These are phyloP conservation scores for Alternaria ethzedia DNA, from an alignment of 2,329 filamentous ascomycete species.

Conservation along the genomic window DNA sequence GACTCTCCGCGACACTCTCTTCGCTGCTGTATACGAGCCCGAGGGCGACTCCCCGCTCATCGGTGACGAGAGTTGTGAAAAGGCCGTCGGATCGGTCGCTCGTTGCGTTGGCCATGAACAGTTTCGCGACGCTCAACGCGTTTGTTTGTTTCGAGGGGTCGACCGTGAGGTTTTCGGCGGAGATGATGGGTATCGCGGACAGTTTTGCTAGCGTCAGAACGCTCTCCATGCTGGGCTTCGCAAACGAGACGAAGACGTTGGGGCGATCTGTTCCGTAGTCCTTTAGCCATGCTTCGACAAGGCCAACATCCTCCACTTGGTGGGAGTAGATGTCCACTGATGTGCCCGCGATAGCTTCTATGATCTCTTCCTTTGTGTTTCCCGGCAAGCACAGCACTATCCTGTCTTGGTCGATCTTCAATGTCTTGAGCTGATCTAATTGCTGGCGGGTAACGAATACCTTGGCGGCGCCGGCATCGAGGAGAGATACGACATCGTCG, in stretches of 20 bases:
- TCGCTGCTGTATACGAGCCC: slow-evolving; percentile 94
- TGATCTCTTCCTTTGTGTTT: slow-evolving; percentile 51
- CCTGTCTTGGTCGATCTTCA: slow-evolving; percentile 61
- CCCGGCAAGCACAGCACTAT: slow-evolving; percentile 62
- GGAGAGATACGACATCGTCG: slow-evolving; percentile 78
- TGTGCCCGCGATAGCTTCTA: slow-evolving; percentile 50
- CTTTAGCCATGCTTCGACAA: slow-evolving; percentile 55
- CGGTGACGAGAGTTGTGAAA: slow-evolving; percentile 87
- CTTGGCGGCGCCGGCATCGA: slow-evolving; percentile 84
- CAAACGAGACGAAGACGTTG: slow-evolving; percentile 59
- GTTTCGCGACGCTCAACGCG: slow-evolving; percentile 69
- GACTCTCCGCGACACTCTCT: slow-evolving; percentile 85
- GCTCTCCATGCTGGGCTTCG: slow-evolving; percentile 48
- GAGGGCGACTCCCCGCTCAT: slow-evolving; percentile 82
- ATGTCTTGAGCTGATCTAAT: slow-evolving; percentile 61
- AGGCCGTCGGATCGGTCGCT: slow-evolving; percentile 85
- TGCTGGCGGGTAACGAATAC: slow-evolving; percentile 80
- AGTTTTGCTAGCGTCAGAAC: slow-evolving; percentile 53
- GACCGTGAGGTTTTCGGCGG: slow-evolving; percentile 72
- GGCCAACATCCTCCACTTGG: slow-evolving; percentile 51
- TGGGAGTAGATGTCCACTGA: slow-evolving; percentile 54
- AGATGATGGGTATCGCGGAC: slow-evolving; percentile 72
- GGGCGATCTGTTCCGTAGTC: slow-evolving; percentile 58
- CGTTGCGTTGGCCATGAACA: slow-evolving; percentile 77
- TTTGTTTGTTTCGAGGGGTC: slow-evolving; percentile 65